Conservation (phyloP, 257 asterid genomes). For the Lithospermum erythrorhizon region DNA sequence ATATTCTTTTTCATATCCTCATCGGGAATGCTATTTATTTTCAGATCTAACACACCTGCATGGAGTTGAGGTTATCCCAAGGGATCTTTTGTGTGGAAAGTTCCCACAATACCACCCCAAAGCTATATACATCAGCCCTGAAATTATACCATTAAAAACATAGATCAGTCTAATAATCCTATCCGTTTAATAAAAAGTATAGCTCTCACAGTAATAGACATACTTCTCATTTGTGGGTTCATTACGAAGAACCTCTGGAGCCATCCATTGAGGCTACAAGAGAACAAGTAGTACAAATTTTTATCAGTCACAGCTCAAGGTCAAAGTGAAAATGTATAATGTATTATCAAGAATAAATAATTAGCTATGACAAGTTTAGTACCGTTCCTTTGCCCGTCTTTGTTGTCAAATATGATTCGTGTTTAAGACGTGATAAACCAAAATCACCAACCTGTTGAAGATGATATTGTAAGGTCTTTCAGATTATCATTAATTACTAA, state of each 20-base stretch:
- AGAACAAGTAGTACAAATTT: constrained; percentile 2
- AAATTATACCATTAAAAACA: constrained; percentile 15
- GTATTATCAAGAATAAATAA: constrained; percentile 7
- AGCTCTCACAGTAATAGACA: constrained; percentile 11
- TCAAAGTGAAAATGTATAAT: constrained; percentile 6
- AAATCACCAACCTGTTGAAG: constrained; percentile 84
- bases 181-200: not conserved
- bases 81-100: constrained; percentile 83
- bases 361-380: constrained; percentile 13
- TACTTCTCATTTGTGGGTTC: constrained; percentile 93
- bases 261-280: constrained; percentile 99
- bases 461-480: constrained; percentile 3
- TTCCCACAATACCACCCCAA: constrained; percentile 90
- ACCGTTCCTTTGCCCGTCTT: constrained; percentile 96
- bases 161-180: not conserved
- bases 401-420: constrained; percentile 75
- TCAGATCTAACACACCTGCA: constrained; percentile 53
- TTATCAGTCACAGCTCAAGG: constrained; percentile 2
- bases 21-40: not conserved
- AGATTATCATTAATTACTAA: not conserved
- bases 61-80: constrained; percentile 80
- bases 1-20: not conserved
- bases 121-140: constrained; percentile 90
- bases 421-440: constrained; percentile 88
- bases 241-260: constrained; percentile 96